Conservation (phyloP, 345 rosid species). For the Raphanus sativus region DNA sequence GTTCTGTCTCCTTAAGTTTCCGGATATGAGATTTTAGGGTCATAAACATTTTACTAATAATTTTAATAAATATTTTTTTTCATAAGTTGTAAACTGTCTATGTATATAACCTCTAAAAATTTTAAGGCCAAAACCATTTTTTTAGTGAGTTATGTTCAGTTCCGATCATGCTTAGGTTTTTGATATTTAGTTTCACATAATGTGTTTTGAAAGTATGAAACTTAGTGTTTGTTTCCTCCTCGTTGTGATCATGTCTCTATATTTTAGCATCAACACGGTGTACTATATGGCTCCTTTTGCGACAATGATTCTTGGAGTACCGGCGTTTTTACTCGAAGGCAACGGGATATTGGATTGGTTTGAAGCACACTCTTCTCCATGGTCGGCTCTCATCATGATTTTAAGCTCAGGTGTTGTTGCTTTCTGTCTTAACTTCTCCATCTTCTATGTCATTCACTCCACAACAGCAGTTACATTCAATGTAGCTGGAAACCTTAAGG, state of each 20-base stretch:
- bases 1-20: neutral
- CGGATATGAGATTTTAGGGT: too few species aligned
- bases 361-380: slow-evolving; percentile 47
- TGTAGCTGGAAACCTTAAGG: slow-evolving; percentile 97
- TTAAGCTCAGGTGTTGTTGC: slow-evolving; percentile 84
- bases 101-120: too few species aligned
- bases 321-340: slow-evolving; percentile 83
- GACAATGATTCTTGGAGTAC: slow-evolving; percentile 77
- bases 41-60: too few species aligned
- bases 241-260: neutral
- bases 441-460: slow-evolving; percentile 90
- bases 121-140: too few species aligned
- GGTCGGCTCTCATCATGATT: slow-evolving; percentile 60
- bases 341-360: slow-evolving; percentile 73
- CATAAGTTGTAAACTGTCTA: too few species aligned
- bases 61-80: too few species aligned
- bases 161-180: neutral
- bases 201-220: neutral
- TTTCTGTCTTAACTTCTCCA: slow-evolving; percentile 91
- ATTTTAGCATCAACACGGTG: slow-evolving; percentile 78
- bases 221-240: neutral
- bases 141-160: too few species aligned
- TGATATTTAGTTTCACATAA: neutral
- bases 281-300: slow-evolving; percentile 99
- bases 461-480: slow-evolving; percentile 95